A percentile compares a stretch with the other conserved stretches of the same genome.
Evolutionary conservation across 2,329 filamentous ascomycete genomes (phyloP).

Genomic region (Pseudocercospora eumusae): DNA sequence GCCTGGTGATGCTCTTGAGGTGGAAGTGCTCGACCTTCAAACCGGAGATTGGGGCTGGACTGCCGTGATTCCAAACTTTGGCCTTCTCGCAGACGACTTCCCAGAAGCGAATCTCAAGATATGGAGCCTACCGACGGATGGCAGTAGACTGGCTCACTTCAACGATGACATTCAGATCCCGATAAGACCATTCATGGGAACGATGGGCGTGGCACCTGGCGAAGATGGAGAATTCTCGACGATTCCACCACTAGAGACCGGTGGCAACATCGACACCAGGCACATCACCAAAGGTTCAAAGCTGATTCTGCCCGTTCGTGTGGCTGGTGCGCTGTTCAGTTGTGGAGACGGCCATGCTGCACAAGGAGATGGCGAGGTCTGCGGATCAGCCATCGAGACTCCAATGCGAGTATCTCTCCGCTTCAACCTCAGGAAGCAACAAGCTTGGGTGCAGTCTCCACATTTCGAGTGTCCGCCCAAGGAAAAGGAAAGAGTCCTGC

Average conservation of each 20-base stretch:
- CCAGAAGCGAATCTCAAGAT: slow-evolving; percentile 24
- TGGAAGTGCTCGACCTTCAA: slow-evolving; percentile 26
- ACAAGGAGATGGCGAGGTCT: slow-evolving; percentile 29
- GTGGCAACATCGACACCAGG: slow-evolving; percentile 29
- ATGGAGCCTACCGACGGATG: slow-evolving; percentile 20
- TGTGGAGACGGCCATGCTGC: slow-evolving; percentile 31
- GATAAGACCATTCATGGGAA: slow-evolving; percentile 27
- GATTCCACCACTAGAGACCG: slow-evolving; percentile 25
- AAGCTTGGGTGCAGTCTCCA: slow-evolving; percentile 21
- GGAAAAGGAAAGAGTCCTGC: slow-evolving; percentile 12
- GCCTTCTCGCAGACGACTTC: slow-evolving; percentile 25
- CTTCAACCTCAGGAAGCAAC: slow-evolving; percentile 23
- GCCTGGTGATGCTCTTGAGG: slow-evolving; percentile 28
- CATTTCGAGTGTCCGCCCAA: slow-evolving; percentile 23
- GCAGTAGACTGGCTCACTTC: slow-evolving; percentile 17
- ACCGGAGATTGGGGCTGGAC: slow-evolving; percentile 28
- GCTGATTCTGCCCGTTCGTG: slow-evolving; percentile 22
- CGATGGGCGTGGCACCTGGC: slow-evolving; percentile 27
- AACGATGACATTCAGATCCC: slow-evolving; percentile 26
- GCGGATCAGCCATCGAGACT: slow-evolving; percentile 26
- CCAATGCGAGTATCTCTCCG: slow-evolving; percentile 24
- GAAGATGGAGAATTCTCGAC: slow-evolving; percentile 22
- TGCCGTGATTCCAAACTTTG: slow-evolving; percentile 26
- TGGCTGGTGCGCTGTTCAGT: slow-evolving; percentile 25
- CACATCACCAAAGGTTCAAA: slow-evolving; percentile 26